Percentiles rank a stretch among this genome's conserved stretches.
phyloP scores from a whole-genome alignment of 768 basidiomycete species.

The Pisolithus marmoratus region DNA sequence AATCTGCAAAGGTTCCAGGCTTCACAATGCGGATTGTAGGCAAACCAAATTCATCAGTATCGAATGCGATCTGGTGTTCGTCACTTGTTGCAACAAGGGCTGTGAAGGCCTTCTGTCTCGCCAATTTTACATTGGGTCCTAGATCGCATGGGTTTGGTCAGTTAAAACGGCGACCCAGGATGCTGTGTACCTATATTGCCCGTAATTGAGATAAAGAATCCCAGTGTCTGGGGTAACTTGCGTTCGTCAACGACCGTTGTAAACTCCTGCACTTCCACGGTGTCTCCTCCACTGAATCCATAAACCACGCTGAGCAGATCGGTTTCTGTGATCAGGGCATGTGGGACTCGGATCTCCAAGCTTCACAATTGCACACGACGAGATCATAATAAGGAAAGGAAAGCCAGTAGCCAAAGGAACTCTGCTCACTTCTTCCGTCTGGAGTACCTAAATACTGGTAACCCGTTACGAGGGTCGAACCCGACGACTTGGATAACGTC shows the following conservation, averaged over 20 bases:
- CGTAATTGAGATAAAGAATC: slow-evolving; percentile 13
- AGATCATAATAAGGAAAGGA: background rate
- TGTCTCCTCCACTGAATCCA: background rate
- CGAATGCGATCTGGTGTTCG: background rate
- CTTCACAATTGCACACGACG: too few relatives aligned
- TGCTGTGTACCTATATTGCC: slow-evolving; percentile 7
- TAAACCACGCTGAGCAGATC: slow-evolving; percentile 7
- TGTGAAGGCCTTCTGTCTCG: slow-evolving; percentile 4
- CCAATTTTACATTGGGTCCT: slow-evolving; percentile 8
- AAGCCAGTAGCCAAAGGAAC: background rate
- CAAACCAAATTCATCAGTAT: background rate
- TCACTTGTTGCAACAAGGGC: slow-evolving; percentile 1
- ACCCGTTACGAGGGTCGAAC: slow-evolving; percentile 6
- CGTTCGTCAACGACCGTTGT: slow-evolving; percentile 12
- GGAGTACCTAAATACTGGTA: slow-evolving; percentile 5
- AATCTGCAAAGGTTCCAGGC: slow-evolving; percentile 9
- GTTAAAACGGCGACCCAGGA: background rate
- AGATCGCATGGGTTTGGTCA: background rate
- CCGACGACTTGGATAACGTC: slow-evolving; percentile 4
- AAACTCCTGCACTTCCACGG: slow-evolving; percentile 9
- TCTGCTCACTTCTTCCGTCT: slow-evolving; percentile 5
- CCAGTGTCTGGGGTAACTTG: slow-evolving; percentile 1
- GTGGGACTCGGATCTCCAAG: background rate
- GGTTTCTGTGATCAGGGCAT: slow-evolving; percentile 13
- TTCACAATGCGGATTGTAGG: slow-evolving; percentile 11